These are phyloP conservation scores for Hanseniaspora meyeri DNA, from an alignment of 805 yeast species.

Conservation along the genomic window DNA sequence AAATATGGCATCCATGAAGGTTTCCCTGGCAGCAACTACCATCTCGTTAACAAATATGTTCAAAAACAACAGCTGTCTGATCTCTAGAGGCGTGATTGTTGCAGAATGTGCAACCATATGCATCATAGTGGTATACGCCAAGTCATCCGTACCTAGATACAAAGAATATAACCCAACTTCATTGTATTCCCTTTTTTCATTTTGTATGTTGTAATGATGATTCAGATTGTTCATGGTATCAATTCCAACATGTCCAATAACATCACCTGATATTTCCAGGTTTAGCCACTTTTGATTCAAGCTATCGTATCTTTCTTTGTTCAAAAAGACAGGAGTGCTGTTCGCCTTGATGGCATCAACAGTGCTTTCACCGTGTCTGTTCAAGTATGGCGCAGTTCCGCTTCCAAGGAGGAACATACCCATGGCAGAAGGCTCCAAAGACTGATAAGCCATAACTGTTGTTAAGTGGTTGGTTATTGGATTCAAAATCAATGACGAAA, in stretches of 20 bases:
- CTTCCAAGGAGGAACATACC: slow-evolving; percentile 87
- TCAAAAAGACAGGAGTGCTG: slow-evolving; percentile 39
- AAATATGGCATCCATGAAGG: neutral
- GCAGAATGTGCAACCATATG: neutral
- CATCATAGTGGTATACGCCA: neutral
- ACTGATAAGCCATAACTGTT: neutral
- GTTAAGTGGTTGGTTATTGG: slow-evolving; percentile 11
- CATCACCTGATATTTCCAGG: slow-evolving; percentile 43
- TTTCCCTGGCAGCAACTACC: neutral
- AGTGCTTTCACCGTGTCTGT: slow-evolving; percentile 65
- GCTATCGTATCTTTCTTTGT: slow-evolving; percentile 40
- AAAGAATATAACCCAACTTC: neutral
- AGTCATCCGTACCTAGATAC: neutral
- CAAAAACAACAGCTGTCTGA: slow-evolving; percentile 2
- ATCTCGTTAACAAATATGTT: neutral
- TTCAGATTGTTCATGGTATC: neutral
- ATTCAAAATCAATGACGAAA: slow-evolving; percentile 20
- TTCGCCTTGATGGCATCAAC: slow-evolving; percentile 42
- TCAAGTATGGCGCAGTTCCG: slow-evolving; percentile 66
- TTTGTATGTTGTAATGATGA: neutral
- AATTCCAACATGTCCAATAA: slow-evolving; percentile 29
- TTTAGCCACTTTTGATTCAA: slow-evolving; percentile 50
- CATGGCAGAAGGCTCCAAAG: slow-evolving; percentile 39
- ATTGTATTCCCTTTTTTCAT: neutral
- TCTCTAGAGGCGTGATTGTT: neutral